These are phyloP conservation scores for Paracorniculantispora psalliotae DNA, from an alignment of 2,329 filamentous ascomycete species.

Conservation along the genomic window DNA sequence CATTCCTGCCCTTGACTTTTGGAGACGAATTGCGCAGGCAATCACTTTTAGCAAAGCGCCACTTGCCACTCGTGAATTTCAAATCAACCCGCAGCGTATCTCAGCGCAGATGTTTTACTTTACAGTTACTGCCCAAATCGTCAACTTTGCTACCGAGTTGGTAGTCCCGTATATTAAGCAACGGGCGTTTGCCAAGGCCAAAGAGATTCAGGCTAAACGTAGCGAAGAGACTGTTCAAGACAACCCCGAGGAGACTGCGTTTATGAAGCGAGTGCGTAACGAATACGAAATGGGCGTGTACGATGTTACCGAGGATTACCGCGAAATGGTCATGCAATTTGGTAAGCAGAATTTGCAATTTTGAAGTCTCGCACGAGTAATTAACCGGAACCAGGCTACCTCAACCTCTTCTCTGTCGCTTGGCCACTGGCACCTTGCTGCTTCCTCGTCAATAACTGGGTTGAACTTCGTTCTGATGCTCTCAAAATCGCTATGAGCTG, in stretches of 20 bases:
- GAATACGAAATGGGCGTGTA: conserved; percentile 81
- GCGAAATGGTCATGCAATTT: conserved; percentile 88
- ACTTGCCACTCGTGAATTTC: conserved; percentile 60
- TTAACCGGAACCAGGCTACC: conserved; percentile 57
- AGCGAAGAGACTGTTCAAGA: conserved; percentile 52
- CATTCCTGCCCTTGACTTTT: conserved; percentile 80
- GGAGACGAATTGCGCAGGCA: conserved; percentile 66
- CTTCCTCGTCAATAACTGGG: conserved; percentile 93
- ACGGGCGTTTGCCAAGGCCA: conserved; percentile 70
- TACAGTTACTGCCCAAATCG: conserved; percentile 86
- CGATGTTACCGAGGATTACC: conserved; percentile 83
- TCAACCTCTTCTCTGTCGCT: conserved; percentile 85
- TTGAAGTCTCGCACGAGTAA: background rate
- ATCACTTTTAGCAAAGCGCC: conserved; percentile 73
- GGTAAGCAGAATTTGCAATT: conserved; percentile 34
- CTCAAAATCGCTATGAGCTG: conserved; percentile 90
- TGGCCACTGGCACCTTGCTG: conserved; percentile 91
- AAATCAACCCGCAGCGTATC: conserved; percentile 77
- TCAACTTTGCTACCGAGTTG: conserved; percentile 80
- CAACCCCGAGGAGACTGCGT: conserved; percentile 69
- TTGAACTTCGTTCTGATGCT: conserved; percentile 88
- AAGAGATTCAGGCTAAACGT: conserved; percentile 62
- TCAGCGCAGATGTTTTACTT: conserved; percentile 94
- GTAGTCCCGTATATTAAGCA: conserved; percentile 82
- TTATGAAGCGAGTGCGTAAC: conserved; percentile 73